phyloP scores from a whole-genome alignment of 2,329 filamentous ascomycete species.

The Stagonosporopsis chrysanthemi region DNA sequence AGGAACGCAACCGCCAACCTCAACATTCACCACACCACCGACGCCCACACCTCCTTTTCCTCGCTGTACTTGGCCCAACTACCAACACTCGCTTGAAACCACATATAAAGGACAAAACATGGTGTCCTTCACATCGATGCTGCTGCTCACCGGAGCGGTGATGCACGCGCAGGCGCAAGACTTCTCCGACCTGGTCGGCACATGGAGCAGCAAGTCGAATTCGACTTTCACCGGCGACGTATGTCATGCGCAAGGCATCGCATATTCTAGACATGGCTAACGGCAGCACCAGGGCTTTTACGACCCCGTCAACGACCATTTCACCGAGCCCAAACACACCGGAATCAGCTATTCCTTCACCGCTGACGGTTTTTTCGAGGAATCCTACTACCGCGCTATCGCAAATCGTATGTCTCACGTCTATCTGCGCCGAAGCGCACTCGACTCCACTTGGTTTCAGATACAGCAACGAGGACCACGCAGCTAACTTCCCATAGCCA shows the following conservation, averaged over 20 bases:
- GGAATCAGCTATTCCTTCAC: slow-evolving; percentile 80
- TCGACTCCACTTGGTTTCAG: not conserved
- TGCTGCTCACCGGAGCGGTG: slow-evolving; percentile 50
- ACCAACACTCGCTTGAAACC: slow-evolving; percentile 22
- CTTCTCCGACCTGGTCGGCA: slow-evolving; percentile 64
- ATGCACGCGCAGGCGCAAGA: slow-evolving; percentile 43
- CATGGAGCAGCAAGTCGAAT: slow-evolving; percentile 75
- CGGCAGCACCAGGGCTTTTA: slow-evolving; percentile 67
- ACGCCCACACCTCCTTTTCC: slow-evolving; percentile 10
- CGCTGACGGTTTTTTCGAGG: slow-evolving; percentile 70
- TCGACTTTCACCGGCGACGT: slow-evolving; percentile 74
- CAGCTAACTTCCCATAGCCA: slow-evolving; percentile 55
- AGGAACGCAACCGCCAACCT: slow-evolving; percentile 22
- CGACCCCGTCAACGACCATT: slow-evolving; percentile 68
- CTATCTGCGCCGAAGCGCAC: not conserved
- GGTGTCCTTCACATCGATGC: slow-evolving; percentile 38
- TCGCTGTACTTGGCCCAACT: slow-evolving; percentile 5
- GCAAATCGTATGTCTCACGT: slow-evolving; percentile 66
- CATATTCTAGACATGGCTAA: slow-evolving; percentile 17
- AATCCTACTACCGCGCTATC: slow-evolving; percentile 73
- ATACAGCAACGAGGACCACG: not conserved
- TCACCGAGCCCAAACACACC: slow-evolving; percentile 70
- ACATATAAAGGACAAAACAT: slow-evolving; percentile 25
- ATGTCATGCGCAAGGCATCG: slow-evolving; percentile 41
- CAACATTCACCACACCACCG: slow-evolving; percentile 8